phyloP scores from a whole-genome alignment of 2,329 filamentous ascomycete genomes.

The Colletotrichum falcatum region DNA sequence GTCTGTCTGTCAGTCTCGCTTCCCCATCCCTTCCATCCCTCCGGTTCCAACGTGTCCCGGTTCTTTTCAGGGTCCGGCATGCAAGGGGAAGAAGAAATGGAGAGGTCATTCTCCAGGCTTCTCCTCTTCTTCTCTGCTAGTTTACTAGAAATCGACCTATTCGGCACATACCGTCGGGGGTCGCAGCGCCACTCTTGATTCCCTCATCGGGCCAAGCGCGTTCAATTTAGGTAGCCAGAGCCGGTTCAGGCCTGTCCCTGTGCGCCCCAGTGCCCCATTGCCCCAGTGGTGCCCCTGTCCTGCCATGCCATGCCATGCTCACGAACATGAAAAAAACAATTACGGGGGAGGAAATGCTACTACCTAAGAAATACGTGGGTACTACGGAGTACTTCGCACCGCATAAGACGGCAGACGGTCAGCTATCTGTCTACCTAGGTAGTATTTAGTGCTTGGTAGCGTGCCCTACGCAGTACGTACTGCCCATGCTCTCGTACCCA shows the following conservation, averaged over 20 bases:
- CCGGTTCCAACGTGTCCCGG: neutral
- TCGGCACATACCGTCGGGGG: neutral
- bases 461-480: too few relatives aligned
- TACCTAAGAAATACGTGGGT: too few relatives aligned
- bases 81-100: constrained; percentile 4
- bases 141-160: constrained; percentile 8
- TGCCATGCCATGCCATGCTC: neutral
- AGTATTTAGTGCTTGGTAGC: too few relatives aligned
- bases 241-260: constrained; percentile 17
- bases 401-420: too few relatives aligned
- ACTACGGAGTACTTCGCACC: too few relatives aligned
- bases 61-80: constrained; percentile 22
- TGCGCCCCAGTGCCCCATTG: too few relatives aligned
- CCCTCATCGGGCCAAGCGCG: constrained; percentile 6
- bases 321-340: neutral
- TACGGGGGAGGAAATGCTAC: constrained; percentile 3
- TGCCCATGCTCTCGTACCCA: neutral
- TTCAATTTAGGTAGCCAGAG: constrained; percentile 11
- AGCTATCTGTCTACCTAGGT: too few relatives aligned
- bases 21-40: neutral
- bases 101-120: constrained; percentile 7
- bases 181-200: constrained; percentile 4
- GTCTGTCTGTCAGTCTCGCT: neutral
- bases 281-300: neutral
- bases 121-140: constrained; percentile 13